Evolutionary conservation across 805 yeast genomes (phyloP).

Genomic region (Yarrowia sp.): DNA sequence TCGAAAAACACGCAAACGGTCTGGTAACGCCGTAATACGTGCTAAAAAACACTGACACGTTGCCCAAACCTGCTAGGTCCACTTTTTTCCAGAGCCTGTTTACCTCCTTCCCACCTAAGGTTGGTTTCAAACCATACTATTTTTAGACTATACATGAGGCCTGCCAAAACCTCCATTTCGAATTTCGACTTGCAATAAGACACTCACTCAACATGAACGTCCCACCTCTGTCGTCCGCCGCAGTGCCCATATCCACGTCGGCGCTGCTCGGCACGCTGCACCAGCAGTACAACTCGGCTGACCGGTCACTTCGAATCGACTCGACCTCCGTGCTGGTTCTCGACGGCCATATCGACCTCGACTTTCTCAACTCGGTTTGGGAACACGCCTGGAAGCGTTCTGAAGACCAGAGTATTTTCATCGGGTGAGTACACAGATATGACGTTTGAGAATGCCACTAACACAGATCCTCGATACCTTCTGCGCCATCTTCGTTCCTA

Average conservation of each 20-base stretch:
- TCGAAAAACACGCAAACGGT: too few species aligned
- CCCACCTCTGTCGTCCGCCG: conserved; percentile 38
- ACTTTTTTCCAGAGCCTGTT: background rate
- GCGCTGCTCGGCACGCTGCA: conserved; percentile 40
- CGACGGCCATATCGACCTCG: conserved; percentile 38
- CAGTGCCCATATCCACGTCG: conserved; percentile 38
- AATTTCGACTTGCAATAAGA: background rate
- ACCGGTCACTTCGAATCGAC: conserved; percentile 36
- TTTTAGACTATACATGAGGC: background rate
- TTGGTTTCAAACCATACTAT: conserved; percentile 20
- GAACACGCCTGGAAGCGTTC: conserved; percentile 43
- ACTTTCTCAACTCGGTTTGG: conserved; percentile 40
- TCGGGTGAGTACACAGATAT: conserved; percentile 36
- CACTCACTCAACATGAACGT: conserved; percentile 34
- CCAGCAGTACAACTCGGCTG: conserved; percentile 36
- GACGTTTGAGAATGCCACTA: background rate
- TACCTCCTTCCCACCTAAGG: conserved; percentile 19
- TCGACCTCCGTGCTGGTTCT: conserved; percentile 37
- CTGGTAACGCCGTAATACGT: too few species aligned
- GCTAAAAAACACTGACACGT: too few species aligned
- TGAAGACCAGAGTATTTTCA: conserved; percentile 43
- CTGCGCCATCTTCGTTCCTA: conserved; percentile 38
- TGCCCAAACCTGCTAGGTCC: background rate
- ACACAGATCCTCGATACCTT: conserved; percentile 27
- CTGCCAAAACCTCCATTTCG: background rate